Evolutionary conservation across 441 rosid species (phyloP).

Genomic region (Syzygium malaccense): DNA sequence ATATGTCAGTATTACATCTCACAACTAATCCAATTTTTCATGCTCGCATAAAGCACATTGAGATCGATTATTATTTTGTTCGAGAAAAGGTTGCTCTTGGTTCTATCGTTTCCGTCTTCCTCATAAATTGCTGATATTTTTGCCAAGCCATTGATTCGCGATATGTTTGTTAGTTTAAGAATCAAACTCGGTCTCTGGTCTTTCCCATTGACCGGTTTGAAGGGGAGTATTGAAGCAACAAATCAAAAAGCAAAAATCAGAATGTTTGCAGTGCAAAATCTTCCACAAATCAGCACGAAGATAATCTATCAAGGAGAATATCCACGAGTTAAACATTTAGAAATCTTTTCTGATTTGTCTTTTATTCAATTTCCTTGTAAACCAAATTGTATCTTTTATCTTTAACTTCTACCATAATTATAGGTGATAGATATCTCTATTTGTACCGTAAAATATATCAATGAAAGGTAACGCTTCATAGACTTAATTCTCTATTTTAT

Average conservation of each 20-base stretch:
- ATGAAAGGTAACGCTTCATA: not conserved
- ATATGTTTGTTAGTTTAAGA: not conserved
- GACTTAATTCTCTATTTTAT: not conserved
- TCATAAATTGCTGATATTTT: not conserved
- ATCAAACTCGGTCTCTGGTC: not conserved
- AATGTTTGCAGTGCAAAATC: not conserved
- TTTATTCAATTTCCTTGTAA: not conserved
- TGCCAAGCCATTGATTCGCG: not conserved
- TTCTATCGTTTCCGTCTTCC: not conserved
- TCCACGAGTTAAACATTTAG: not conserved
- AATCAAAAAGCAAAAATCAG: not conserved
- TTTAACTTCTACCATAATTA: not conserved
- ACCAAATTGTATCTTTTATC: not conserved
- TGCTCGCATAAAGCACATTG: not conserved
- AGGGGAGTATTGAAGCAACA: not conserved
- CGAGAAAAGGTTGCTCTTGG: not conserved
- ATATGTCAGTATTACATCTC: not conserved
- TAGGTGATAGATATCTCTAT: not conserved
- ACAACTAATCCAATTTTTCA: not conserved
- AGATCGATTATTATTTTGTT: not conserved
- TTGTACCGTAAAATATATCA: not conserved
- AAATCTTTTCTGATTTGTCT: too few species aligned
- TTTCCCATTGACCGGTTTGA: not conserved
- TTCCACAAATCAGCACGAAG: not conserved
- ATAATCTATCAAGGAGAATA: not conserved